These are phyloP conservation scores for Berberis vulgaris DNA, from an alignment of 164 flowering plant species.

Conservation along the genomic window DNA sequence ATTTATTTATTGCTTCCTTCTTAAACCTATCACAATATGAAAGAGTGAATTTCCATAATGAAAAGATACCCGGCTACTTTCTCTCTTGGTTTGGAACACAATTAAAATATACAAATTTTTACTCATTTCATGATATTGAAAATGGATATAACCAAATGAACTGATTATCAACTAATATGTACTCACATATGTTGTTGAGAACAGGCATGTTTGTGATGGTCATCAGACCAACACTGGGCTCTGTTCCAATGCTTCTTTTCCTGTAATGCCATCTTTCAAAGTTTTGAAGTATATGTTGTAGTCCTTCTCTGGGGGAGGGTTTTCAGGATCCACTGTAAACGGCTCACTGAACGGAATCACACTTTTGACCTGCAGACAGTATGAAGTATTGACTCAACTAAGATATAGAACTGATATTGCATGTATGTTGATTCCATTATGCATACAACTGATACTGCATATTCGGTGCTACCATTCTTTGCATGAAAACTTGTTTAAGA, in stretches of 20 bases:
- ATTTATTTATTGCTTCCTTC: no score
- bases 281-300: slow-evolving; percentile 60
- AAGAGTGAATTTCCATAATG: no score
- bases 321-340: slow-evolving; percentile 79
- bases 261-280: slow-evolving; percentile 91
- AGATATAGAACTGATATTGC: background rate
- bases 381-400: background rate
- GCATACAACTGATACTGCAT: background rate
- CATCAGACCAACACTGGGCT: slow-evolving; percentile 44
- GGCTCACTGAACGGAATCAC: slow-evolving; percentile 83
- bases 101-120: no score
- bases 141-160: no score
- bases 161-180: no score
- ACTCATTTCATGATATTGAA: no score
- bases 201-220: background rate
- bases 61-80: no score
- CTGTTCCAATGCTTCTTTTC: slow-evolving; percentile 63
- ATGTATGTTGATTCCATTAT: background rate
- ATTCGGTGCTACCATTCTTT: no score
- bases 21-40: no score
- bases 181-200: background rate
- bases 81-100: no score
- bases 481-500: background rate
- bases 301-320: slow-evolving; percentile 92
- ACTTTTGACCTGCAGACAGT: slow-evolving; percentile 68